phyloP scores from a whole-genome alignment of 495 filamentous ascomycete species.

The Talaromyces nanjingensis region DNA sequence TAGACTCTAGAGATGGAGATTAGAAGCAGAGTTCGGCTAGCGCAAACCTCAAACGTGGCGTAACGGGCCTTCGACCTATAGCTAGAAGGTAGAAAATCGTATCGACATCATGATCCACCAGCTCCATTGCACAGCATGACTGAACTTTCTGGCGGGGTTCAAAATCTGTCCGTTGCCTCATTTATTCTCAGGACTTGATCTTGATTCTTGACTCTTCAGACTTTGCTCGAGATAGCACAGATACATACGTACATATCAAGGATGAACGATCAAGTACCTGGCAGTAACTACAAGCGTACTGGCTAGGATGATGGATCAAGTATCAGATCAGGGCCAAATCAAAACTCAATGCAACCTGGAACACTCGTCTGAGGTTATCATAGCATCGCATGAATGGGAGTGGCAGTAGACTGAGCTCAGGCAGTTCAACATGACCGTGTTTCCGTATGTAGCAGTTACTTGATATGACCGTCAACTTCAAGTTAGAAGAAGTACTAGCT shows the following conservation, averaged over 20 bases:
- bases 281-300: too few relatives aligned
- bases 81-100: not conserved
- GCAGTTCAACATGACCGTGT: not conserved
- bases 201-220: not conserved
- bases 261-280: not conserved
- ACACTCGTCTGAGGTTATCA: not conserved
- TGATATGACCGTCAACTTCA: not conserved
- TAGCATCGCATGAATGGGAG: not conserved
- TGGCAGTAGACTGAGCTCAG: not conserved
- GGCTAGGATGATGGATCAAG: not conserved
- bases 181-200: not conserved
- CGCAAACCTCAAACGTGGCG: constrained; percentile 4
- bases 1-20: not conserved
- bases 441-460: not conserved
- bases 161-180: not conserved
- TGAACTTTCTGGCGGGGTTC: not conserved
- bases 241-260: not conserved
- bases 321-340: not conserved
- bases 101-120: not conserved
- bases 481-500: too few relatives aligned
- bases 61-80: not conserved
- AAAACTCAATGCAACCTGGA: not conserved
- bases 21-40: not conserved
- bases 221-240: too few relatives aligned
- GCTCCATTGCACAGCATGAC: not conserved